These are phyloP conservation scores for Pestalotiopsis sp. DNA, from an alignment of 2,329 filamentous ascomycete genomes.

Conservation along the genomic window DNA sequence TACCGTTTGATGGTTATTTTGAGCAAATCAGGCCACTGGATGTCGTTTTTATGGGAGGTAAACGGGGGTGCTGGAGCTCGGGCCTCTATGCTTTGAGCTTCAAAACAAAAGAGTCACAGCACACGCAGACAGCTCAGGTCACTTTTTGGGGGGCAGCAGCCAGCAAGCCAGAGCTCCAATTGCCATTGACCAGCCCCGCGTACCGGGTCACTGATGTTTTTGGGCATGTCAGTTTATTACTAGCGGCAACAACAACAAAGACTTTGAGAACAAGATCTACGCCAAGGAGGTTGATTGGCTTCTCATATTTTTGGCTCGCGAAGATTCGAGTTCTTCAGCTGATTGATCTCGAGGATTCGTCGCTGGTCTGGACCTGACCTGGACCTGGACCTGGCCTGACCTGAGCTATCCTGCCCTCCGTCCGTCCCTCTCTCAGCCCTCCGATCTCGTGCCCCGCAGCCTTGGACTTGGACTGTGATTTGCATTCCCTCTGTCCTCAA, in stretches of 20 bases:
- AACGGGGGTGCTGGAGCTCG: too few relatives aligned
- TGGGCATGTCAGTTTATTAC: neutral
- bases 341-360: neutral
- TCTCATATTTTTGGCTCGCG: neutral
- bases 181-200: neutral
- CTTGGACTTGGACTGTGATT: neutral
- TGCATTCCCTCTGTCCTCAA: conserved; percentile 6
- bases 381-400: neutral
- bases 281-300: neutral
- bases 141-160: too few relatives aligned
- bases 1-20: too few relatives aligned
- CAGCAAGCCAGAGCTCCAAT: neutral
- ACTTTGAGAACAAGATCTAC: neutral
- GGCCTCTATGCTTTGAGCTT: too few relatives aligned
- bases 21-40: too few relatives aligned
- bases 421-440: neutral
- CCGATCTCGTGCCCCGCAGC: neutral
- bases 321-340: neutral
- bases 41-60: too few relatives aligned
- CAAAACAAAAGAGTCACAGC: too few relatives aligned
- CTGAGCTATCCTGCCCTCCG: neutral
- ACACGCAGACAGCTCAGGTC: too few relatives aligned
- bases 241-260: neutral
- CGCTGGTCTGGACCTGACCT: neutral
- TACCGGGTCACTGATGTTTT: neutral